Evolutionary conservation across 1,284 basidiomycete genomes (phyloP).

Genomic region (Termitomyces sp.): DNA sequence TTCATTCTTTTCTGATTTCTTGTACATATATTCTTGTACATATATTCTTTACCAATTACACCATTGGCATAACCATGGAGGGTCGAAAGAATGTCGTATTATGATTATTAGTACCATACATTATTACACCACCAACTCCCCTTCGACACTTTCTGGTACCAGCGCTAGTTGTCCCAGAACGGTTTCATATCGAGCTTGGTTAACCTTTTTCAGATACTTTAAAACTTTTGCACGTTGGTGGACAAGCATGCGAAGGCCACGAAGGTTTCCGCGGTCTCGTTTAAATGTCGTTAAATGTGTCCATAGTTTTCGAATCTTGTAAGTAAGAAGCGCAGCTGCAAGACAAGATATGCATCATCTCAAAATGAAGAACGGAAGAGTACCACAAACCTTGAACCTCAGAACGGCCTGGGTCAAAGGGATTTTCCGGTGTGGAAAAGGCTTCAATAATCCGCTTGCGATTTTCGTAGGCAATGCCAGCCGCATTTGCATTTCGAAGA

Average conservation of each 20-base stretch:
- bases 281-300: constrained; percentile 65
- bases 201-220: constrained; percentile 69
- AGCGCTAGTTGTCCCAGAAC: constrained; percentile 75
- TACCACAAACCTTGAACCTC: constrained; percentile 79
- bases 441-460: constrained; percentile 71
- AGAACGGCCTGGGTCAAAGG: constrained; percentile 75
- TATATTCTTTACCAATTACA: too few species aligned
- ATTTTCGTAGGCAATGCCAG: constrained; percentile 84
- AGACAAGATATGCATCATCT: constrained; percentile 4
- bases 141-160: constrained; percentile 79
- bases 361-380: not conserved
- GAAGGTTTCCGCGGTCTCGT: constrained; percentile 77
- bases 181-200: constrained; percentile 70
- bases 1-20: too few species aligned
- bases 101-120: not conserved
- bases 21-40: too few species aligned
- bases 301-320: constrained; percentile 81
- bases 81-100: not conserved
- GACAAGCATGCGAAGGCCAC: constrained; percentile 69
- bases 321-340: constrained; percentile 81
- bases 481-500: constrained; percentile 81
- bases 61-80: too few species aligned
- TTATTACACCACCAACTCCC: constrained; percentile 68
- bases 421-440: constrained; percentile 70
- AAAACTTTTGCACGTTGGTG: constrained; percentile 83